Base-by-base conservation (phyloP, 371 early-diverging fungal species). In the Sporodiniella umbellata region DNA sequence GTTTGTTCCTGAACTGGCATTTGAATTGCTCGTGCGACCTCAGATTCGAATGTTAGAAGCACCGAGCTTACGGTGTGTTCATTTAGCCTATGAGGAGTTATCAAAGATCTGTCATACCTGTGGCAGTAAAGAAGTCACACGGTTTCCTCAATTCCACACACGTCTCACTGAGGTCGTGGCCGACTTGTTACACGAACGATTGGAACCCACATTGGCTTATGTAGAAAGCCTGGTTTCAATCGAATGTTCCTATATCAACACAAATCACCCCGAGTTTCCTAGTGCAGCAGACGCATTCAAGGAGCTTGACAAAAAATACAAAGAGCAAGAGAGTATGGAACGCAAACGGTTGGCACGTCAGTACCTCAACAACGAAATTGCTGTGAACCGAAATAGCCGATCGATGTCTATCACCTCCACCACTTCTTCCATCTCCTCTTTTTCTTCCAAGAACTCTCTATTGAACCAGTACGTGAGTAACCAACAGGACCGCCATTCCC, bases 1-100 rank as follows among this genome's bases (percentile, higher is more conserved):
- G n/a, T 90, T 94, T 79, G 91, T 96, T 19, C 90, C 92, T 4
- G 94, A 96, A 63, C 73, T 85, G 51, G 91, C 94, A 1, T 96
- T 95, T 79, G 91, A 94, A 59, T 65, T 92, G 25, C 62, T 93
- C 25, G 90, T 93, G 35, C 87, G 89, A 64, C 88, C 88, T 22
- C 91, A 90, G 58, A 89, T 94, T 53, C 80, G 79, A 57, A 53
- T 83, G n/a, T 72, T 95, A 17, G 89, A 92, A 56, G 79, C 87
- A 28, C 93, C 95, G 30, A 89, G 90, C 60, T 60, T 90, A 54
- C 75, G 88, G 43, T 88, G 93, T 57, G 92, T 92, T 15, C 87
- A 90, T 51, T 71, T 92, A n/a, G 93, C 88, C 1, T 92, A 88
- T 59, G 89, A 90, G 50, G 96, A 95, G 64, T 61, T 96, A 42